phyloP scores from a whole-genome alignment of 768 basidiomycete genomes.

The Lentinula guzmanii region DNA sequence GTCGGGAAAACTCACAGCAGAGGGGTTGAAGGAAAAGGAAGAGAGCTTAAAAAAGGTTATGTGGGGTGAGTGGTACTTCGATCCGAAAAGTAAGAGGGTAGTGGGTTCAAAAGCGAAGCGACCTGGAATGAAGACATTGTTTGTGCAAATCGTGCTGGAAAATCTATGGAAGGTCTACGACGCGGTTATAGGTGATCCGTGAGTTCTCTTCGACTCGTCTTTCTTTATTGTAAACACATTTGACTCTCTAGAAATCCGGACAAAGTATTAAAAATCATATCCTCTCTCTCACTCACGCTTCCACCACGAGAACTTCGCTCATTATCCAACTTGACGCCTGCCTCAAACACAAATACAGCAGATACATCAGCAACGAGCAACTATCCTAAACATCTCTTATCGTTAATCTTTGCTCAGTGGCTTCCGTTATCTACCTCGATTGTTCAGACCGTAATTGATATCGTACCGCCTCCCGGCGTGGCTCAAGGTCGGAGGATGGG shows the following conservation, averaged over 20 bases:
- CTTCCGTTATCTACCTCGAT: slow-evolving; percentile 88
- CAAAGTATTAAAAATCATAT: slow-evolving; percentile 83
- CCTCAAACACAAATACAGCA: neutral
- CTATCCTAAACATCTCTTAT: slow-evolving; percentile 79
- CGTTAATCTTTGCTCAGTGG: slow-evolving; percentile 92
- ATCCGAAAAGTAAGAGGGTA: slow-evolving; percentile 92
- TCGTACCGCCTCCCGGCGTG: slow-evolving; percentile 81
- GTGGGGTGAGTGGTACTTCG: slow-evolving; percentile 97
- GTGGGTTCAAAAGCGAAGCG: slow-evolving; percentile 55
- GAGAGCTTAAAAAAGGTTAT: slow-evolving; percentile 76
- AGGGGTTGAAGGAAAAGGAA: slow-evolving; percentile 59
- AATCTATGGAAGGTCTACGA: slow-evolving; percentile 98
- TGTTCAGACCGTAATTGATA: slow-evolving; percentile 87
- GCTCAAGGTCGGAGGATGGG: slow-evolving; percentile 85
- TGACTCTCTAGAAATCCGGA: slow-evolving; percentile 66
- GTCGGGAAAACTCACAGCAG: neutral
- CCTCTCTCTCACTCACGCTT: slow-evolving; percentile 76
- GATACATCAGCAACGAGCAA: slow-evolving; percentile 30
- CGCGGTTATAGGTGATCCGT: slow-evolving; percentile 85
- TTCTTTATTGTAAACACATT: slow-evolving; percentile 3
- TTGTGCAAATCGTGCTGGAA: slow-evolving; percentile 95
- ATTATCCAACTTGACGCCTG: neutral
- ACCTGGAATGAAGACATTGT: slow-evolving; percentile 48
- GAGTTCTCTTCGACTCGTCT: slow-evolving; percentile 15
- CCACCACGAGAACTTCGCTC: slow-evolving; percentile 84